Conservation (phyloP, 768 basidiomycete genomes). For the Boletus eberwhitei region DNA sequence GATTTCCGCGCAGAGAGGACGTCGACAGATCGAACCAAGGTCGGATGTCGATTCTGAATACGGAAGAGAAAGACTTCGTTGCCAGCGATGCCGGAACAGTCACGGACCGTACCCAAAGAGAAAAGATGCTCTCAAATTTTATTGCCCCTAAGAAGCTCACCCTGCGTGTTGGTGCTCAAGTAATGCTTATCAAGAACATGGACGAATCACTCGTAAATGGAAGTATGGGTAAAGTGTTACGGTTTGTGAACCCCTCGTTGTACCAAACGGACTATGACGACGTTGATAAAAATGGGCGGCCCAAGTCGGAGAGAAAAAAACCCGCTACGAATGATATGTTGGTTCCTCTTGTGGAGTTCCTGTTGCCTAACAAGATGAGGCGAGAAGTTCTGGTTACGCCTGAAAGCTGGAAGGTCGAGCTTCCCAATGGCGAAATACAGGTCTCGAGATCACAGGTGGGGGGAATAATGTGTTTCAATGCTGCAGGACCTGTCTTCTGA, state of each 20-base stretch:
- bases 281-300: conserved; percentile 31
- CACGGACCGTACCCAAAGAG: conserved; percentile 50
- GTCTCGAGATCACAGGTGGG: conserved; percentile 75
- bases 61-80: conserved; percentile 49
- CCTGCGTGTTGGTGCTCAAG: conserved; percentile 80
- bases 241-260: conserved; percentile 58
- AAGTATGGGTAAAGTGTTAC: conserved; percentile 80
- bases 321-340: conserved; percentile 32
- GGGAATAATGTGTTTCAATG: conserved; percentile 14
- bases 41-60: conserved; percentile 61
- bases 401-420: conserved; percentile 83
- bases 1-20: conserved; percentile 89
- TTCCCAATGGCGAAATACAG: conserved; percentile 83
- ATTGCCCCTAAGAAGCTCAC: conserved; percentile 77
- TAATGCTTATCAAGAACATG: conserved; percentile 94
- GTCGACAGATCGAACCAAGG: conserved; percentile 80
- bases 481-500: background rate
- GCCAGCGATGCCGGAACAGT: conserved; percentile 66
- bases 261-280: conserved; percentile 45
- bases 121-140: conserved; percentile 83
- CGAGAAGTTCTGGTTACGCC: conserved; percentile 58
- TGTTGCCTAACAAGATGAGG: conserved; percentile 51
- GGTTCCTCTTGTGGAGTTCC: conserved; percentile 79
- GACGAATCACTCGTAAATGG: conserved; percentile 93
- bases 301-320: conserved; percentile 33